Evolutionary conservation across 495 filamentous ascomycete species (phyloP).

Genomic region (Aspergillus sparsus): DNA sequence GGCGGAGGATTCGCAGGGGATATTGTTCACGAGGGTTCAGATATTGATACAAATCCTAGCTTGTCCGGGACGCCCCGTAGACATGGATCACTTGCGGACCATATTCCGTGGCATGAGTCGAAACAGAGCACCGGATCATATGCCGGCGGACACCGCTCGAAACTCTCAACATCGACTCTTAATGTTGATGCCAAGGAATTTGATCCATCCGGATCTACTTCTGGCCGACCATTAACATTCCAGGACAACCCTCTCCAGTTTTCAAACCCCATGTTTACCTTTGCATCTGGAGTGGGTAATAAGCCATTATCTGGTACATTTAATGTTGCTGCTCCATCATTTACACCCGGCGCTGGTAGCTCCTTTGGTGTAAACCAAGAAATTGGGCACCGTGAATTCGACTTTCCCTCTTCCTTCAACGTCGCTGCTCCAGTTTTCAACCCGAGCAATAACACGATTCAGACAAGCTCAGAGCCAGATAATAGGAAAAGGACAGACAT

Average conservation of each 20-base stretch:
- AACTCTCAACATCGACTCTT: constrained; percentile 70
- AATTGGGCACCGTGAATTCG: constrained; percentile 59
- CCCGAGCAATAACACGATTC: constrained; percentile 47
- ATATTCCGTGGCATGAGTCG: constrained; percentile 44
- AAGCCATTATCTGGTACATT: constrained; percentile 42
- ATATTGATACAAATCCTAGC: constrained; percentile 77
- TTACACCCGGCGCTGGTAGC: constrained; percentile 58
- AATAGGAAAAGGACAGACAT: constrained; percentile 53
- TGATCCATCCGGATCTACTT: constrained; percentile 66
- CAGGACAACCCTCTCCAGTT: constrained; percentile 58
- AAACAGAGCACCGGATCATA: constrained; percentile 44
- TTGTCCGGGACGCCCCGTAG: constrained; percentile 63
- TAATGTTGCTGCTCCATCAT: constrained; percentile 69
- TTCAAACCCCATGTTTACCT: constrained; percentile 35
- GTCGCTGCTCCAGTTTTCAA: constrained; percentile 81
- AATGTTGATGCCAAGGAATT: constrained; percentile 90
- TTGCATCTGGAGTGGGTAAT: constrained; percentile 29
- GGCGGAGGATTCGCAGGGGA: constrained; percentile 37
- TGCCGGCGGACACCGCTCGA: constrained; percentile 54
- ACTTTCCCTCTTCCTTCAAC: constrained; percentile 75
- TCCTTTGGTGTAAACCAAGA: constrained; percentile 18
- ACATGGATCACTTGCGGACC: constrained; percentile 34
- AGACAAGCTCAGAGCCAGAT: constrained; percentile 29
- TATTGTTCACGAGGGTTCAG: constrained; percentile 58
- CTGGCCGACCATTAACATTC: constrained; percentile 59